A percentile compares a stretch with the other conserved stretches of the same genome.
Evolutionary conservation across 2,329 filamentous ascomycete genomes (phyloP).

Genomic region (Penicillium corylophilum): DNA sequence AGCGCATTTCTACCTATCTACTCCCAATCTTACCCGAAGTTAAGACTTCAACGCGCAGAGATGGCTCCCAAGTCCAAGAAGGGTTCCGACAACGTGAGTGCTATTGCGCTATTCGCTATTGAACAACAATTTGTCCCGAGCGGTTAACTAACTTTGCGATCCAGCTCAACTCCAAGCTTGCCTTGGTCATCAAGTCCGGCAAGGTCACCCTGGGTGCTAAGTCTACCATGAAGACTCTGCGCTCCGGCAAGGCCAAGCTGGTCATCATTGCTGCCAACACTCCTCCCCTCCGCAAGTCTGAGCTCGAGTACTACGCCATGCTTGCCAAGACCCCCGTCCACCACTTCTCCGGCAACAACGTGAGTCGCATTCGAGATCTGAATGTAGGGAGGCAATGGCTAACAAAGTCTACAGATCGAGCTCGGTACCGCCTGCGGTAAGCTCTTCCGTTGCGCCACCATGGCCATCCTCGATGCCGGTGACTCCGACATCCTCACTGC

Average conservation of each 20-base stretch:
- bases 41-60: conserved; percentile 35
- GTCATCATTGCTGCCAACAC: conserved; percentile 96
- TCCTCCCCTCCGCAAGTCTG: conserved; percentile 93
- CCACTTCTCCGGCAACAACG: conserved; percentile 98
- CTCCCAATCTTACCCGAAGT: conserved; percentile 12
- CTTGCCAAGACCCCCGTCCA: conserved; percentile 91
- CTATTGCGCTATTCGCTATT: not conserved
- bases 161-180: conserved; percentile 65
- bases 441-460: conserved; percentile 96
- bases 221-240: conserved; percentile 82
- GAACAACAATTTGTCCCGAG: not conserved
- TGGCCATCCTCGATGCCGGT: conserved; percentile 95
- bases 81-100: conserved; percentile 66
- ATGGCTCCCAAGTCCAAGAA: conserved; percentile 72
- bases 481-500: conserved; percentile 88
- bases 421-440: conserved; percentile 97
- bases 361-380: conserved; percentile 59
- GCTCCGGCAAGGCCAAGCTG: conserved; percentile 96
- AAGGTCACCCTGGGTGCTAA: conserved; percentile 84
- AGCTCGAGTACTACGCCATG: conserved; percentile 94
- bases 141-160: conserved; percentile 3
- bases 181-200: conserved; percentile 64
- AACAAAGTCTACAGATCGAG: conserved; percentile 76
- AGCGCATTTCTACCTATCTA: conserved; percentile 31
- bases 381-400: conserved; percentile 45